These are phyloP conservation scores for Durusdinium trenchii DNA, from an alignment of 73 alveolate species.

Conservation along the genomic window DNA sequence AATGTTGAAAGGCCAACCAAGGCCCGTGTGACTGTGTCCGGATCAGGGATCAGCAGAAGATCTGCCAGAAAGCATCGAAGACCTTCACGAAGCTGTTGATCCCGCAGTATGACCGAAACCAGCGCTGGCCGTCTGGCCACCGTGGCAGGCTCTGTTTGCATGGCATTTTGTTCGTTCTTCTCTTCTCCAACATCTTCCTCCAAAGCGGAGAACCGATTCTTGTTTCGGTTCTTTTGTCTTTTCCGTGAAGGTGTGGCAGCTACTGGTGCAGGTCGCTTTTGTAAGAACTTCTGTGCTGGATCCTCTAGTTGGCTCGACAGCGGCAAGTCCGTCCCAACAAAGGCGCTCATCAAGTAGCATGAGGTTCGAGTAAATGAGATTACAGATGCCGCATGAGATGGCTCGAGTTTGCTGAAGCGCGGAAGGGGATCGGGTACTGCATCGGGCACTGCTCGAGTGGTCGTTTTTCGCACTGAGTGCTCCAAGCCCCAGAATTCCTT, in stretches of 20 bases:
- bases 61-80: not conserved
- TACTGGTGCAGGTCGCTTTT: constrained; percentile 5
- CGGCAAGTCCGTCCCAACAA: constrained; percentile 25
- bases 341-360: constrained; percentile 17
- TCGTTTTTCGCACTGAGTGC: not conserved
- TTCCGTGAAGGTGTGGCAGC: not conserved
- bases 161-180: no score
- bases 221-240: constrained; percentile 45
- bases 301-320: constrained; percentile 48
- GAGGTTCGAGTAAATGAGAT: constrained; percentile 18
- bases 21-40: constrained; percentile 63
- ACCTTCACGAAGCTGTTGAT: not conserved
- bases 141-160: no score
- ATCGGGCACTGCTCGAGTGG: not conserved
- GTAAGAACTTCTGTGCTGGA: not conserved
- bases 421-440: not conserved
- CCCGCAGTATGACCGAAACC: constrained; percentile 38
- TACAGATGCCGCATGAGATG: constrained; percentile 59
- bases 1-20: constrained; percentile 51
- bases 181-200: not conserved
- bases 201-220: constrained; percentile 45
- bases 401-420: constrained; percentile 28
- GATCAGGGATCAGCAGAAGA: not conserved
- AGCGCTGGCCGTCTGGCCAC: not conserved
- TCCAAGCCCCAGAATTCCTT: constrained; percentile 55